These are phyloP conservation scores for Striga hermonthica DNA, from an alignment of 305 asterid genomes.

Conservation along the genomic window DNA sequence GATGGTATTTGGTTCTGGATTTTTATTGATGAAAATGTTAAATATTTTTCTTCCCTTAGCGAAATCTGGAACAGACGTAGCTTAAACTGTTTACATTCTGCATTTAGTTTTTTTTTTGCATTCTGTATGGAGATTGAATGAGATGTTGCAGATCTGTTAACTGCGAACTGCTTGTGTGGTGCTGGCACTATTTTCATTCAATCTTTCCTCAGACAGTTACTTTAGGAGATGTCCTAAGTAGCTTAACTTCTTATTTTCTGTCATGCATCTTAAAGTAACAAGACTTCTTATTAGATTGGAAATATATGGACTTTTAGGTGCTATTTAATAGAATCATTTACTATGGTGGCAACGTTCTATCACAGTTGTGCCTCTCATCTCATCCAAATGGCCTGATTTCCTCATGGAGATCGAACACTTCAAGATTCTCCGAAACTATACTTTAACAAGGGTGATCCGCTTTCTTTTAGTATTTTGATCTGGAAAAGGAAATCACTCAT, in stretches of 20 bases:
- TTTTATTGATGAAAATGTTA: no score
- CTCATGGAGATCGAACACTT: no score
- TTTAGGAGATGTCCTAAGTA: neutral
- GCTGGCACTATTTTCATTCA: conserved; percentile 15
- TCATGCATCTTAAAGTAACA: neutral
- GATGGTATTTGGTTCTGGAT: no score
- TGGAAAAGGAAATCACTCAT: conserved; percentile 1
- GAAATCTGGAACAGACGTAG: neutral
- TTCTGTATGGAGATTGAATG: conserved; percentile 16
- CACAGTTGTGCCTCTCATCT: no score
- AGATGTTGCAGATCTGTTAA: conserved; percentile 11
- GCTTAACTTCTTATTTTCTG: conserved; percentile 2
- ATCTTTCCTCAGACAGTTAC: neutral
- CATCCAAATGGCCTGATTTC: no score
- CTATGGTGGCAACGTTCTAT: no score
- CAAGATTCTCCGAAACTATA: no score
- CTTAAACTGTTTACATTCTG: conserved; percentile 3
- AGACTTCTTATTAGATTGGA: neutral
- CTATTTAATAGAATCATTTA: no score
- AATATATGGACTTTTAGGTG: no score
- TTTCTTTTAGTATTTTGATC: neutral
- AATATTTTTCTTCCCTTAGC: no score
- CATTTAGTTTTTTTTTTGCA: conserved; percentile 8
- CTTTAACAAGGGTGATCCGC: neutral
- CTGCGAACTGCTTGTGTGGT: conserved; percentile 20